A percentile compares a stretch with the other conserved stretches of the same genome.
Evolutionary conservation across 495 filamentous ascomycete genomes (phyloP).

Genomic region (Cercophora newfieldiana): DNA sequence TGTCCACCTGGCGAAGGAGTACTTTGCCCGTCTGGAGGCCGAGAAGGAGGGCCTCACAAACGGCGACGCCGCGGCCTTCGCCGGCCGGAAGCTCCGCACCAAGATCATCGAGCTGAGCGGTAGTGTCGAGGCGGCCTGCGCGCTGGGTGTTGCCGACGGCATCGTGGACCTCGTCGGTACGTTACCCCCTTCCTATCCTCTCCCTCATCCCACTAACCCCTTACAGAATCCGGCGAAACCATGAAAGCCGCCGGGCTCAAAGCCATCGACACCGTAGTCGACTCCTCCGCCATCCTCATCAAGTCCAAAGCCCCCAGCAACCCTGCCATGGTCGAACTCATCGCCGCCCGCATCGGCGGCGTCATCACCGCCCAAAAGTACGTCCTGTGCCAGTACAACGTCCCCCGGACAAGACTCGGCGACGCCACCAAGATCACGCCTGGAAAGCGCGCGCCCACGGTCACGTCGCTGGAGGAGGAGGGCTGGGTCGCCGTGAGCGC

Average conservation of each 20-base stretch:
- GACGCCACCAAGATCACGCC: slow-evolving; percentile 80
- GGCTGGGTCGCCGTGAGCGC: slow-evolving; percentile 90
- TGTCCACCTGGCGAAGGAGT: slow-evolving; percentile 72
- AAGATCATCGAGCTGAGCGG: slow-evolving; percentile 92
- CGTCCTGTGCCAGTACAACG: slow-evolving; percentile 96
- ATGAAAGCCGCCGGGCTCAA: slow-evolving; percentile 98
- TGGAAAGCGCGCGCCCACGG: slow-evolving; percentile 89
- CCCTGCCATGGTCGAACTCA: slow-evolving; percentile 72
- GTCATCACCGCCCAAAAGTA: slow-evolving; percentile 96
- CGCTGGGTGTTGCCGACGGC: slow-evolving; percentile 91
- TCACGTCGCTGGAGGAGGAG: slow-evolving; percentile 81
- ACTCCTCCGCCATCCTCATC: slow-evolving; percentile 84
- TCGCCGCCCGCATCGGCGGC: slow-evolving; percentile 79
- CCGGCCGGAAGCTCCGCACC: slow-evolving; percentile 60
- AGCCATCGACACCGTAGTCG: slow-evolving; percentile 89
- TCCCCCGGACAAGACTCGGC: slow-evolving; percentile 65
- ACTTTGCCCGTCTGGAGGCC: slow-evolving; percentile 76
- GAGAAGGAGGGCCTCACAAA: slow-evolving; percentile 39
- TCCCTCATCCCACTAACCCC: neutral
- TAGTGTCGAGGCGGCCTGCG: slow-evolving; percentile 95
- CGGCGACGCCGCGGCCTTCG: slow-evolving; percentile 27
- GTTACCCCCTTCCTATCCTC: slow-evolving; percentile 31
- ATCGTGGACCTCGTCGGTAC: slow-evolving; percentile 96
- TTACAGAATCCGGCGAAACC: slow-evolving; percentile 90
- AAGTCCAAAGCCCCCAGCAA: slow-evolving; percentile 87